Percentiles rank a stretch among this genome's conserved stretches.
Evolutionary conservation across 2,329 filamentous ascomycete species (phyloP).

Genomic region (Chrysosporium queenslandicum): DNA sequence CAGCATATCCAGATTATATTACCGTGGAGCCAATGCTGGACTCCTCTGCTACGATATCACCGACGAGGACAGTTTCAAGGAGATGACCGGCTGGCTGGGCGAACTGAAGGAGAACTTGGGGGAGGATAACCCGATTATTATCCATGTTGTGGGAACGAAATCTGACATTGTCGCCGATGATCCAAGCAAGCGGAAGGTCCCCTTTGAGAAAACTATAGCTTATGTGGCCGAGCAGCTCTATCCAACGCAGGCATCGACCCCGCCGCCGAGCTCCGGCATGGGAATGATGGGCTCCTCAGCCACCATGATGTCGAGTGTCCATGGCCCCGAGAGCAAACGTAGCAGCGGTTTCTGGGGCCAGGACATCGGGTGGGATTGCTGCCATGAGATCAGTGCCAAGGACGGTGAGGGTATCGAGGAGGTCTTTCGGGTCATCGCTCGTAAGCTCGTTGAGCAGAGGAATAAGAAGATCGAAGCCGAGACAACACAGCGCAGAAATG

Average conservation of each 20-base stretch:
- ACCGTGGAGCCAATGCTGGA: conserved; percentile 86
- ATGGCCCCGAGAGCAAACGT: conserved; percentile 34
- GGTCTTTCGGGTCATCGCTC: conserved; percentile 80
- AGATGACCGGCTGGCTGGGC: conserved; percentile 85
- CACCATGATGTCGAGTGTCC: conserved; percentile 20
- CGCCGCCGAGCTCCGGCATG: conserved; percentile 52
- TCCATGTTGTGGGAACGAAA: conserved; percentile 93
- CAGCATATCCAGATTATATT: conserved; percentile 90
- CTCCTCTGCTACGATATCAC: conserved; percentile 94
- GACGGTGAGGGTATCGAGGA: conserved; percentile 93
- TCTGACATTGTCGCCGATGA: conserved; percentile 82
- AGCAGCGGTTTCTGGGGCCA: conserved; percentile 61
- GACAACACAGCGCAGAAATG: conserved; percentile 37
- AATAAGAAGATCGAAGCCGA: conserved; percentile 47
- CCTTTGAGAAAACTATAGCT: conserved; percentile 89
- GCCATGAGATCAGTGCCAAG: conserved; percentile 91
- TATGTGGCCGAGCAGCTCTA: conserved; percentile 90
- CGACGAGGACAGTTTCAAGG: conserved; percentile 69
- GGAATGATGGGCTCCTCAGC: conserved; percentile 24
- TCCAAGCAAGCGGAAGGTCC: conserved; percentile 67
- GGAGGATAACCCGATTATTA: conserved; percentile 59
- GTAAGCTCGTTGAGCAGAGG: conserved; percentile 69
- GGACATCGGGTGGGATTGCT: conserved; percentile 91
- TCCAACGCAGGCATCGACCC: conserved; percentile 57
- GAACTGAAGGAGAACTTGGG: conserved; percentile 69